phyloP scores from a whole-genome alignment of 768 basidiomycete genomes.

The Filobasidium wieringae region DNA sequence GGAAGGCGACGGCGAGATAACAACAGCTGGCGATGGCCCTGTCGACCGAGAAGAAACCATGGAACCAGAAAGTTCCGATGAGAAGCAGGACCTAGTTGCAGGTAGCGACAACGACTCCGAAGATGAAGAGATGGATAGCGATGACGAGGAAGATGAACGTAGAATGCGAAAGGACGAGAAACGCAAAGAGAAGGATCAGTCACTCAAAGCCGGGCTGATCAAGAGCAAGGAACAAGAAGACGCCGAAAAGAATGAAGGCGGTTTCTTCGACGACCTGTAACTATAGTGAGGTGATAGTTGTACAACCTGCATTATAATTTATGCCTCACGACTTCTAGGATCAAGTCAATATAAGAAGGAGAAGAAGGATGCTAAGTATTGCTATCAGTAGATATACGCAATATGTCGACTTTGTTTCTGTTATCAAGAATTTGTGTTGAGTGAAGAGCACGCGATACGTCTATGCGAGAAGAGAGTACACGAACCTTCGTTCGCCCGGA shows the following conservation, averaged over 20 bases:
- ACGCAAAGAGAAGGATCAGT: conserved; percentile 52
- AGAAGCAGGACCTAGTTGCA: conserved; percentile 21
- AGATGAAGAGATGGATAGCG: conserved; percentile 19
- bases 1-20: conserved; percentile 33
- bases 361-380: conserved; percentile 60
- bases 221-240: conserved; percentile 54
- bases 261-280: conserved; percentile 59
- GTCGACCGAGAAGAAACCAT: conserved; percentile 17
- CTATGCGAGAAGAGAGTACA: too few relatives aligned
- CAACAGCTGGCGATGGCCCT: conserved; percentile 35
- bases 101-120: conserved; percentile 26
- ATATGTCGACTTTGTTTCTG: conserved; percentile 80
- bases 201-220: conserved; percentile 45
- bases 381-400: conserved; percentile 75
- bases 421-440: background rate
- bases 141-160: conserved; percentile 33
- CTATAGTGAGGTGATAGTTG: background rate
- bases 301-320: too few relatives aligned
- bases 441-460: conserved; percentile 9
- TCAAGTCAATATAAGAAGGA: conserved; percentile 57
- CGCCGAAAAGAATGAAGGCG: conserved; percentile 48
- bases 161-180: conserved; percentile 20
- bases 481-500: conserved; percentile 77
- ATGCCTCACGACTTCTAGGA: too few relatives aligned
- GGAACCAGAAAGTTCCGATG: conserved; percentile 26